A percentile compares a stretch with the other conserved stretches of the same genome.
These are phyloP conservation scores for Micractinium conductrix DNA, from an alignment of 139 green algal species.

Conservation along the genomic window DNA sequence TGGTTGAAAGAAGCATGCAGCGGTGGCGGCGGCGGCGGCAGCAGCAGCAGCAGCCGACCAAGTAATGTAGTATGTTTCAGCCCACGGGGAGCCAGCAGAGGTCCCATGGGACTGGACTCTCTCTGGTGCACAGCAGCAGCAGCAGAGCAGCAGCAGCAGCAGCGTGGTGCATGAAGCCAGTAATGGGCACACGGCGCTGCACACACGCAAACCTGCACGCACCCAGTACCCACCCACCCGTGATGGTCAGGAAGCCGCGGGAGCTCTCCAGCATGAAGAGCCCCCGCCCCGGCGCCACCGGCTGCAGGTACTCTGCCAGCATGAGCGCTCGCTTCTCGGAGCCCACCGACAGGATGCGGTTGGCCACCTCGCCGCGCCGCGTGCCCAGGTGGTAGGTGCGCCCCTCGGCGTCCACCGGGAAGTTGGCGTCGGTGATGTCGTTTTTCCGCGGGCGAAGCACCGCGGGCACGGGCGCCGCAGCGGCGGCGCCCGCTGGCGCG, in stretches of 20 bases:
- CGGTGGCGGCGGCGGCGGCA: constrained; percentile 28
- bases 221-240: constrained; percentile 14
- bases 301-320: constrained; percentile 63
- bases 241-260: constrained; percentile 80
- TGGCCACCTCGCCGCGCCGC: constrained; percentile 73
- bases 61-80: too few species aligned
- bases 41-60: not conserved
- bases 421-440: constrained; percentile 71
- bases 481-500: not conserved
- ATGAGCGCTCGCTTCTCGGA: constrained; percentile 64
- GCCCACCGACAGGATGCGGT: constrained; percentile 78
- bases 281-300: constrained; percentile 29
- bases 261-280: constrained; percentile 65
- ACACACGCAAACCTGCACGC: too few species aligned
- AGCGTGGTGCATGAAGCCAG: too few species aligned
- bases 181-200: too few species aligned
- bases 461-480: not conserved
- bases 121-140: too few species aligned
- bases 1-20: not conserved
- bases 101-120: too few species aligned
- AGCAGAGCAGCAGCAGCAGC: too few species aligned
- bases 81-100: too few species aligned
- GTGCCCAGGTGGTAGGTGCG: constrained; percentile 78
- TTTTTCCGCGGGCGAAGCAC: constrained; percentile 12
- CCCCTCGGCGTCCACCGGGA: constrained; percentile 73